phyloP scores from a whole-genome alignment of 2,329 filamentous ascomycete species.

The Aspergillus sojae region DNA sequence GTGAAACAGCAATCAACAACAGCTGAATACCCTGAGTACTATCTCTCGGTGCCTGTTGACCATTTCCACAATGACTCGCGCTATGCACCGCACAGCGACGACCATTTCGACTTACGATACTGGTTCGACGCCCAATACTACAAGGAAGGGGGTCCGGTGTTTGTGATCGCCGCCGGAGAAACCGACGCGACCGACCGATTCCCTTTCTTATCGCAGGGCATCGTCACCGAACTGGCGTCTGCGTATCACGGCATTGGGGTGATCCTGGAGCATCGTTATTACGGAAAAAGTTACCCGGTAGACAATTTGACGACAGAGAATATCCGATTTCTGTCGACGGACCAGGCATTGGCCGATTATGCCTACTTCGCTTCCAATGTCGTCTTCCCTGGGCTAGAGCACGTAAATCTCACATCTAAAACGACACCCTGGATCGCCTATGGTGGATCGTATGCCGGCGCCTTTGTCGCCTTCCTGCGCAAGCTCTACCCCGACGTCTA shows the following conservation, averaged over 20 bases:
- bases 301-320: conserved; percentile 68
- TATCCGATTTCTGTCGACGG: conserved; percentile 79
- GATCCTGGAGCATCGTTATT: conserved; percentile 85
- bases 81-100: conserved; percentile 76
- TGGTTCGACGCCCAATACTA: conserved; percentile 82
- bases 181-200: conserved; percentile 49
- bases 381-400: conserved; percentile 69
- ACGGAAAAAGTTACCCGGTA: conserved; percentile 73
- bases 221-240: conserved; percentile 69
- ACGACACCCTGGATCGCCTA: conserved; percentile 75
- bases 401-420: conserved; percentile 66
- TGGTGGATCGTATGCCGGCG: conserved; percentile 81
- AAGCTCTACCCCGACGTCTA: conserved; percentile 77
- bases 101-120: conserved; percentile 71
- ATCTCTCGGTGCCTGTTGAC: conserved; percentile 66
- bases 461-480: conserved; percentile 74
- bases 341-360: conserved; percentile 79
- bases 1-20: background rate
- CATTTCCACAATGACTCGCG: conserved; percentile 79
- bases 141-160: conserved; percentile 75
- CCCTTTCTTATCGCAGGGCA: conserved; percentile 74
- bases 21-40: conserved; percentile 41
- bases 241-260: conserved; percentile 76
- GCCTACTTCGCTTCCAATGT: conserved; percentile 78
- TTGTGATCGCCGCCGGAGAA: conserved; percentile 75